Conservation (phyloP, 257 asterid species). For the Misopates orontium region DNA sequence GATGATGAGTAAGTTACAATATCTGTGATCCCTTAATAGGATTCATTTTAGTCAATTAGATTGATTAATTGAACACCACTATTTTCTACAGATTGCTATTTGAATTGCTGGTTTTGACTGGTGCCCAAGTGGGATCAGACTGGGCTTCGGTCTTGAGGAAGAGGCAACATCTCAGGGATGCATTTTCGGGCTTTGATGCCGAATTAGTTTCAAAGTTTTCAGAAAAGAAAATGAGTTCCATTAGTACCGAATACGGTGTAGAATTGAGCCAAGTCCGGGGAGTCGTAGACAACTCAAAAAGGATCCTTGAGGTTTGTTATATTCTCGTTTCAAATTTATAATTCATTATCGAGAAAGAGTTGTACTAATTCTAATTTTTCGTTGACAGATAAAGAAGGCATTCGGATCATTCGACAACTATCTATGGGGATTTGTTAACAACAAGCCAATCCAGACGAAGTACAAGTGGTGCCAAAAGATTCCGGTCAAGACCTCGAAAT, state of each 20-base stretch:
- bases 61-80: not conserved
- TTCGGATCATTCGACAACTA: conserved; percentile 61
- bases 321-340: not conserved
- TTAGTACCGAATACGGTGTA: conserved; percentile 48
- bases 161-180: conserved; percentile 66
- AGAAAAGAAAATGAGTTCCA: conserved; percentile 58
- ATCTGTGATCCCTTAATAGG: not conserved
- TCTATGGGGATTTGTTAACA: conserved; percentile 73
- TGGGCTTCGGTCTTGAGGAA: conserved; percentile 72
- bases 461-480: conserved; percentile 68
- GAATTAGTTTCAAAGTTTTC: conserved; percentile 55
- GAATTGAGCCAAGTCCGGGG: conserved; percentile 70
- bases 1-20: conserved; percentile 57
- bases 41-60: not conserved
- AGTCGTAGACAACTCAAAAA: conserved; percentile 70
- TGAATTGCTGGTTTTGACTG: conserved; percentile 68
- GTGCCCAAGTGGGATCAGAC: conserved; percentile 88
- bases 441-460: conserved; percentile 55
- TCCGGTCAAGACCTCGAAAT: conserved; percentile 84
- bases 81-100: conserved; percentile 53
- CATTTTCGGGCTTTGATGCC: conserved; percentile 69
- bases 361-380: no score
- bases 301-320: conserved; percentile 58
- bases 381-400: conserved; percentile 50
- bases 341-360: no score